phyloP scores from a whole-genome alignment of 2,329 filamentous ascomycete species.

The Trichoderma sp. region DNA sequence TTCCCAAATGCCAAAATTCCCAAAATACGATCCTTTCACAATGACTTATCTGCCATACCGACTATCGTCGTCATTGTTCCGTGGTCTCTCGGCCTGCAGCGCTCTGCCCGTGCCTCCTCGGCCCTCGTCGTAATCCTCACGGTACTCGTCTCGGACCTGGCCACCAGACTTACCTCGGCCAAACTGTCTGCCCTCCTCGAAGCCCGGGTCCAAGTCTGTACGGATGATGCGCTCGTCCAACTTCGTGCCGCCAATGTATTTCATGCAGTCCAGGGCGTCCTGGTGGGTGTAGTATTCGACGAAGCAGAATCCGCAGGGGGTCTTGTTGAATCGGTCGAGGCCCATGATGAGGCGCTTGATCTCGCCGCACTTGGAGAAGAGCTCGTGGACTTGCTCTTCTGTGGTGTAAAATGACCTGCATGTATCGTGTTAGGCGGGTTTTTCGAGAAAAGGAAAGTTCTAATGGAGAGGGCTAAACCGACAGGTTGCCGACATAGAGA shows the following conservation, averaged over 20 bases:
- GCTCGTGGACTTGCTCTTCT: constrained; percentile 97
- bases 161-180: constrained; percentile 94
- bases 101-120: constrained; percentile 86
- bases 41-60: not conserved
- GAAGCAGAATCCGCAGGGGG: constrained; percentile 98
- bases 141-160: constrained; percentile 96
- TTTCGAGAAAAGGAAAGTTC: not conserved
- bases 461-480: constrained; percentile 33
- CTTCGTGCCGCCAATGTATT: constrained; percentile 97
- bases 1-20: constrained; percentile 15
- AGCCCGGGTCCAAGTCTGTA: constrained; percentile 93
- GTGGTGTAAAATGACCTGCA: constrained; percentile 93
- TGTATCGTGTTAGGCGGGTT: not conserved
- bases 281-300: constrained; percentile 99
- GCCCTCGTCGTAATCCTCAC: constrained; percentile 95
- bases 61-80: constrained; percentile 47
- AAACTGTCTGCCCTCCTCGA: constrained; percentile 94
- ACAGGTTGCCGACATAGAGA: constrained; percentile 97
- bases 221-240: constrained; percentile 95
- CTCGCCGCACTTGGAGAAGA: constrained; percentile 95
- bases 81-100: constrained; percentile 58
- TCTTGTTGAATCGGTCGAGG: constrained; percentile 94
- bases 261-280: constrained; percentile 96
- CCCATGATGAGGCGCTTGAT: constrained; percentile 99
- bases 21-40: not conserved